Evolutionary conservation across 768 basidiomycete genomes (phyloP).

Genomic region (Boletus eberwhitei): DNA sequence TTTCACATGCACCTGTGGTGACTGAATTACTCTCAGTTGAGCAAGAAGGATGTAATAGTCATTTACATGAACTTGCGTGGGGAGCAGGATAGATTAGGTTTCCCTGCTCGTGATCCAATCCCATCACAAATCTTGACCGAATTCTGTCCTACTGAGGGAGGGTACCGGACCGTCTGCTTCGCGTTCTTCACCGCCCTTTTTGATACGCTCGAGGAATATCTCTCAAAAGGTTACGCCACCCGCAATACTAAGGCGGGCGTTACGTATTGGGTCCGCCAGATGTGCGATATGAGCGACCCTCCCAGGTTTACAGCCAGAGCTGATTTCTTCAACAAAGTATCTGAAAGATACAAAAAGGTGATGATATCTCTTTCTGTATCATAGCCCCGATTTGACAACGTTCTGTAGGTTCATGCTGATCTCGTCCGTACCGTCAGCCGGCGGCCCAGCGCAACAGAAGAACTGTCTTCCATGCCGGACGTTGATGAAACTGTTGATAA

Average conservation of each 20-base stretch:
- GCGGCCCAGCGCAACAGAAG: no score
- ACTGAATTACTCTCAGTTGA: neutral
- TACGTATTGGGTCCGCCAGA: neutral
- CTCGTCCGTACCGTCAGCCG: neutral
- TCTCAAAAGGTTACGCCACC: neutral
- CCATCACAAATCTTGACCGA: constrained; percentile 13
- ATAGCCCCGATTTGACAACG: neutral
- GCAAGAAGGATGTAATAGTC: constrained; percentile 1
- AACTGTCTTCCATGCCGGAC: neutral
- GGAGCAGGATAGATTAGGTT: neutral
- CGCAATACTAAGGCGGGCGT: neutral
- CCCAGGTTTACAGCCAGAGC: neutral
- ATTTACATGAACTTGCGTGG: constrained; percentile 16
- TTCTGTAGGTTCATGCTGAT: neutral
- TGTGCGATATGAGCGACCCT: constrained; percentile 1
- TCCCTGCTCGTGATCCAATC: constrained; percentile 14
- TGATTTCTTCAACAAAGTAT: neutral
- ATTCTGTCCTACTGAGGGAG: neutral
- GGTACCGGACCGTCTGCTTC: constrained; percentile 6
- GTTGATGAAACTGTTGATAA: neutral
- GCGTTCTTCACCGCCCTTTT: constrained; percentile 18
- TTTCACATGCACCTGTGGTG: neutral
- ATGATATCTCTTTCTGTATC: neutral
- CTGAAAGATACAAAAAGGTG: neutral
- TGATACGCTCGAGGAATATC: neutral